Conservation (phyloP, 768 basidiomycete species). For the Tylopilus sp. region DNA sequence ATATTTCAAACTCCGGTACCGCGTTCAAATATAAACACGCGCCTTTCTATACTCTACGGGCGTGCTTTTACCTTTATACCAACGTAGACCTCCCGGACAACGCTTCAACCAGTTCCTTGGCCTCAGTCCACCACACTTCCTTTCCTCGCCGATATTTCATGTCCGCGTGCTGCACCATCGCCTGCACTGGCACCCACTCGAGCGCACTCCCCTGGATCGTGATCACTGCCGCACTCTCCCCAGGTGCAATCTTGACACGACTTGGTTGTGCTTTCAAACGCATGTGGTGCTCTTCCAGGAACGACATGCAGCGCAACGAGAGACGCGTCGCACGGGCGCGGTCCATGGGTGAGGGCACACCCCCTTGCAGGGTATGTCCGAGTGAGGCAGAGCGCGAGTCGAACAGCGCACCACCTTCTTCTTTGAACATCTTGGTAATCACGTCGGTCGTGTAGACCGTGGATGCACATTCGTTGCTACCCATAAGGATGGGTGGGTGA, state of each 20-base stretch:
- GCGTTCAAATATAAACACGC: slow-evolving; percentile 9
- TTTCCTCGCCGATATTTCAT: slow-evolving; percentile 86
- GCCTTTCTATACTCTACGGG: too few species aligned
- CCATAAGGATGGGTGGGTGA: not conserved
- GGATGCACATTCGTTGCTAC: slow-evolving; percentile 84
- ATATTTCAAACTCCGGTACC: slow-evolving; percentile 28
- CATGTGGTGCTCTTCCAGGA: slow-evolving; percentile 81
- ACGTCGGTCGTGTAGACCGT: slow-evolving; percentile 88
- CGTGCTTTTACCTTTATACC: slow-evolving; percentile 23
- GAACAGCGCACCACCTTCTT: slow-evolving; percentile 89
- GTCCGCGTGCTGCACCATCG: slow-evolving; percentile 85
- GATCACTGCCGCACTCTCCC: slow-evolving; percentile 81
- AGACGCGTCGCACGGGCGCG: slow-evolving; percentile 88
- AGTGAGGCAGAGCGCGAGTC: slow-evolving; percentile 95
- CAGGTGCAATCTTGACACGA: slow-evolving; percentile 52
- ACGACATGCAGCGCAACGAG: slow-evolving; percentile 89
- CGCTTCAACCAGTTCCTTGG: slow-evolving; percentile 69
- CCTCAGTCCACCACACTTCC: slow-evolving; percentile 70
- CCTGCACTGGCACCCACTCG: slow-evolving; percentile 78
- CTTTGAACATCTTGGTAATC: slow-evolving; percentile 90
- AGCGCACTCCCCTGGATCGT: slow-evolving; percentile 83
- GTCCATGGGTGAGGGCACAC: slow-evolving; percentile 92
- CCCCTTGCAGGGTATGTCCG: slow-evolving; percentile 96
- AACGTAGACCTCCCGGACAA: slow-evolving; percentile 66
- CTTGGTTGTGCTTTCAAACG: slow-evolving; percentile 46